A percentile compares a stretch with the other conserved stretches of the same genome.
Evolutionary conservation across 129 eudicot genomes (phyloP).

Genomic region (Flaveria bidentis): DNA sequence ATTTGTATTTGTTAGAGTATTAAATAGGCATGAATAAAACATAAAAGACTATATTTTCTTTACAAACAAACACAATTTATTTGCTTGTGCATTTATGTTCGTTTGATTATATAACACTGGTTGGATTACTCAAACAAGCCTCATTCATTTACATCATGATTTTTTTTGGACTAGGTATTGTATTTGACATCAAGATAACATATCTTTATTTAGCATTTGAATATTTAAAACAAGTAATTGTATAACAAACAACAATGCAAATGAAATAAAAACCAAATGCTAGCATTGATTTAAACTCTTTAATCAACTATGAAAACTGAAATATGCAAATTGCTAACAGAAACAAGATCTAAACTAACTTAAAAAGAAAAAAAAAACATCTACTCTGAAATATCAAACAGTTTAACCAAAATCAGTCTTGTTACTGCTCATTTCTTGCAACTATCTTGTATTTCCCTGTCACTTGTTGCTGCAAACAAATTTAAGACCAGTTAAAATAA

Average conservation of each 20-base stretch:
- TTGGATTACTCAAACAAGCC: no score
- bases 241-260: constrained; percentile 12
- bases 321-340: constrained; percentile 8
- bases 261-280: background rate
- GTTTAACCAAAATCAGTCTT: constrained; percentile 14
- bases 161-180: constrained; percentile 43
- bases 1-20: no score
- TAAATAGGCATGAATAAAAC: no score
- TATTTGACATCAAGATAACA: background rate
- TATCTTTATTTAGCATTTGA: background rate
- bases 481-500: background rate
- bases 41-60: no score
- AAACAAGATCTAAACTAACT: constrained; percentile 3
- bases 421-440: constrained; percentile 56
- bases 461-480: constrained; percentile 79
- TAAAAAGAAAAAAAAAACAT: background rate
- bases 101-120: no score
- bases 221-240: background rate
- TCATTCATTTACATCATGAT: no score
- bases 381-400: constrained; percentile 16
- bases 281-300: background rate
- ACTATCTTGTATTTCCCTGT: constrained; percentile 95
- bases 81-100: no score
- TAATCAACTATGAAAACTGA: background rate
- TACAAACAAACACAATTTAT: no score